Evolutionary conservation across 345 rosid genomes (phyloP).

Genomic region (Crucihimalaya himalaica): DNA sequence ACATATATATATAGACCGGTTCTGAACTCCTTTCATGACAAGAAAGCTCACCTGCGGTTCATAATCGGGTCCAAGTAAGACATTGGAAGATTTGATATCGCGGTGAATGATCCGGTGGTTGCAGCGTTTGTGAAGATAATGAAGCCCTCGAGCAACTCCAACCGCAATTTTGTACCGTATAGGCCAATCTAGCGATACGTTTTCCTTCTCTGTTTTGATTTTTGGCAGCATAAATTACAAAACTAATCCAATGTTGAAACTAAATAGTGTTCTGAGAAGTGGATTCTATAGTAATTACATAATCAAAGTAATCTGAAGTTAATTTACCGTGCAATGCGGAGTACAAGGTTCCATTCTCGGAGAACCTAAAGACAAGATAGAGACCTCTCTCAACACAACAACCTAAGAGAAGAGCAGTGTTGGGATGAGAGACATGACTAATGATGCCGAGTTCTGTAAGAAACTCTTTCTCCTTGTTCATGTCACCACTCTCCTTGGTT

Average conservation of each 20-base stretch:
- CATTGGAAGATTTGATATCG: constrained; percentile 89
- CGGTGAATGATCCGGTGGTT: constrained; percentile 90
- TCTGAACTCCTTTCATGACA: not conserved
- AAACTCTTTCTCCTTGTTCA: constrained; percentile 79
- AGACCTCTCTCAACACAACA: constrained; percentile 90
- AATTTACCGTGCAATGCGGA: constrained; percentile 77
- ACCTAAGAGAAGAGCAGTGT: constrained; percentile 77
- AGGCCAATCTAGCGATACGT: constrained; percentile 57
- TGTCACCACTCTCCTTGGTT: constrained; percentile 73
- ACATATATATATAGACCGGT: not conserved
- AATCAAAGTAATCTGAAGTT: not conserved
- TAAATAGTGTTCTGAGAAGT: not conserved
- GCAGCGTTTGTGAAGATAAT: constrained; percentile 88
- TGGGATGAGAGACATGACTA: constrained; percentile 84
- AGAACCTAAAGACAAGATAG: constrained; percentile 73
- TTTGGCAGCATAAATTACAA: not conserved
- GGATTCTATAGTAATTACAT: not conserved
- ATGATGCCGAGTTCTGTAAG: constrained; percentile 80
- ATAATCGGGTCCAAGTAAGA: constrained; percentile 83
- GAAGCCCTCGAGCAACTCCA: constrained; percentile 84
- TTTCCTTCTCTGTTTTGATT: constrained; percentile 26
- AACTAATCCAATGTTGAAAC: not conserved
- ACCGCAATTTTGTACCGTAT: constrained; percentile 69
- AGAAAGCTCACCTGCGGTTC: constrained; percentile 76
- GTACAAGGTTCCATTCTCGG: constrained; percentile 76